Evolutionary conservation across 768 basidiomycete genomes (phyloP).

Genomic region (Tylopilus plumbeoviolaceoides): DNA sequence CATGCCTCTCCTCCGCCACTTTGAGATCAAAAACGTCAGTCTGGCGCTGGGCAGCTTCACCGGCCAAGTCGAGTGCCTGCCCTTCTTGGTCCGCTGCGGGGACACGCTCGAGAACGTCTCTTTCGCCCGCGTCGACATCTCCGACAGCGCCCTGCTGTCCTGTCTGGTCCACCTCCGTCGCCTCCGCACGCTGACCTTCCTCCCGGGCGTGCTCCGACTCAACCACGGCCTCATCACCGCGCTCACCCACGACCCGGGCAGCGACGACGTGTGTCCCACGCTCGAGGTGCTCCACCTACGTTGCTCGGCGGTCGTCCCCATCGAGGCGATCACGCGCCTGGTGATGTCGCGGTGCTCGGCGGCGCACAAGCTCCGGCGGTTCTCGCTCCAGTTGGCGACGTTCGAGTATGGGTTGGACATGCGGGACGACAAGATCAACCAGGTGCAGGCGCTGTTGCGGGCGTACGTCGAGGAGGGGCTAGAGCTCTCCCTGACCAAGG

Average conservation of each 20-base stretch:
- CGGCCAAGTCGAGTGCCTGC: constrained; percentile 26
- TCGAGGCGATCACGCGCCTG: constrained; percentile 21
- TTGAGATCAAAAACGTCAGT: constrained; percentile 28
- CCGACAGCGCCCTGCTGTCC: constrained; percentile 15
- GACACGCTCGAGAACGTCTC: constrained; percentile 27
- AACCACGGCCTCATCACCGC: constrained; percentile 29
- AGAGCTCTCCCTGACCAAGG: constrained; percentile 23
- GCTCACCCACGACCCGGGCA: constrained; percentile 10
- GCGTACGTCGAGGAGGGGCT: constrained; percentile 22
- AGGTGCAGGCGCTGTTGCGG: constrained; percentile 11
- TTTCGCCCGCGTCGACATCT: constrained; percentile 22
- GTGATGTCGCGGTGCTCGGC: constrained; percentile 22
- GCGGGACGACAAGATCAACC: constrained; percentile 25
- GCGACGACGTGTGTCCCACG: constrained; percentile 17
- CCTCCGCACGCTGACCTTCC: constrained; percentile 16
- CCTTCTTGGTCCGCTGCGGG: constrained; percentile 24
- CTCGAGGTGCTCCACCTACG: constrained; percentile 24
- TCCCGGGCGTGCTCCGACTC: constrained; percentile 29
- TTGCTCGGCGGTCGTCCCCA: constrained; percentile 23
- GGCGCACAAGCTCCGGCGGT: constrained; percentile 12
- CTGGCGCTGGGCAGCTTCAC: constrained; percentile 24
- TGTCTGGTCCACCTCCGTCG: constrained; percentile 20
- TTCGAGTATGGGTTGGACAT: constrained; percentile 30
- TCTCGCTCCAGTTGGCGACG: constrained; percentile 24
- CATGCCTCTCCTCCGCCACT: constrained; percentile 23